Percentiles rank a stretch among this genome's conserved stretches.
These are phyloP conservation scores for Peronosclerospora sorghi DNA, from an alignment of 352 stramenopile genomes.

Conservation along the genomic window DNA sequence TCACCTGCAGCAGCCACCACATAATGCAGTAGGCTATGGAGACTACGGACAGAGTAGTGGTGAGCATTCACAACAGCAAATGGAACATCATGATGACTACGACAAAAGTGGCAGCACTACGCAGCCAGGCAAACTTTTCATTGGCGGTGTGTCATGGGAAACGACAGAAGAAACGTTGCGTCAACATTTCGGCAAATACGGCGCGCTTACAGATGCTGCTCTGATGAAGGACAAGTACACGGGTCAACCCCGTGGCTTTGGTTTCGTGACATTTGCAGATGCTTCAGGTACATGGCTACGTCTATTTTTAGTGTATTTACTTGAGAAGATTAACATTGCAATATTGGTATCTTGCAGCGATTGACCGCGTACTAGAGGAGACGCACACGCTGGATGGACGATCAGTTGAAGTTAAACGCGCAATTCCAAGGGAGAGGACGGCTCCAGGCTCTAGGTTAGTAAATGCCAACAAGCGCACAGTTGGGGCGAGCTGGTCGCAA, in stretches of 20 bases:
- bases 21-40: slow-evolving; percentile 11
- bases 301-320: neutral
- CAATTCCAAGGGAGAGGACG: slow-evolving; percentile 81
- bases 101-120: slow-evolving; percentile 19
- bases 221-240: slow-evolving; percentile 92
- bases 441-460: slow-evolving; percentile 64
- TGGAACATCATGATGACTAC: slow-evolving; percentile 22
- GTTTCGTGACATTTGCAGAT: slow-evolving; percentile 90
- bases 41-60: slow-evolving; percentile 25
- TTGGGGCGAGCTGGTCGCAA: slow-evolving; percentile 6
- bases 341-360: slow-evolving; percentile 24
- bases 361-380: slow-evolving; percentile 76
- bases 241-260: slow-evolving; percentile 85
- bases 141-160: slow-evolving; percentile 87
- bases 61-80: slow-evolving; percentile 37
- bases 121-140: slow-evolving; percentile 82
- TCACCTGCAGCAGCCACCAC: slow-evolving; percentile 15
- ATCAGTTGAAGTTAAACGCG: slow-evolving; percentile 87
- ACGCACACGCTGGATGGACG: slow-evolving; percentile 85
- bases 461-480: slow-evolving; percentile 9
- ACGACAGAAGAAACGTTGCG: slow-evolving; percentile 89
- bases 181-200: slow-evolving; percentile 85
- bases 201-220: slow-evolving; percentile 72
- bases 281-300: slow-evolving; percentile 45
- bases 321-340: neutral